Base-by-base conservation (phyloP, 208 protist species). In the Wallacemonas sp. region DNA sequence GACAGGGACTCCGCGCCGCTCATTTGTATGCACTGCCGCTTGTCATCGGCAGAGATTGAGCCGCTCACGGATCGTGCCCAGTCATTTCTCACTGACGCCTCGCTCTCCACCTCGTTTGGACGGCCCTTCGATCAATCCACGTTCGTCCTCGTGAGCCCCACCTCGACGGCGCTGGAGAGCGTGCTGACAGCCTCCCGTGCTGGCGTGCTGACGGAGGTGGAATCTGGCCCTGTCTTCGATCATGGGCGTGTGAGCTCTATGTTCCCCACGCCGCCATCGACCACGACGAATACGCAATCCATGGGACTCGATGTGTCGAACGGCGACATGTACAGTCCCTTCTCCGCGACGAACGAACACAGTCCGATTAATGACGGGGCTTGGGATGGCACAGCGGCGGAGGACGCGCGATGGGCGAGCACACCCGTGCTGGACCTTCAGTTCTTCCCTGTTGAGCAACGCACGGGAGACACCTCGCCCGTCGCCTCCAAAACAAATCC, bases 261-360 rank as follows among this genome's bases (percentile, higher is more conserved):
- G 31, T 58, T 58, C 51, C 51, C 51, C 28, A 58, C 51, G 30
- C 51, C 51, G 51, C 51, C 51, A 14, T 58, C 51, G 28, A 58
- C 51, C 15, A 58, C 51, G 30, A 58, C 51, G 30, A 58, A 58
- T 19, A 58, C 51, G 19, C 51, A 42, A n/a, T 58, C 51, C 11
- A 15, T 58, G 9, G 51, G 51, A 6, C n/a, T 58, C 4, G 51
- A 58, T 17, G 51, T 26, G 30, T 58, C 51, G n/a, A 31, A 26
- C 5, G 51, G 28, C 2, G 51, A 58, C 51, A 38, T 38, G 51
- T 58, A 41, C 28, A 58, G 51, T n/a, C 51, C 51, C 4, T 58
- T 58, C 17, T 58, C 51, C 9, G 51, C 51, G 12, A 58, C 51
- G 15, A 58, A 39, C 51, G 51, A 31, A 5, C 6, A 12, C 28